Evolutionary conservation across 2,329 filamentous ascomycete species (phyloP), one percentile per base, ranked within the genome.

Genomic region (Tolypocladium pustulatum): DNA sequence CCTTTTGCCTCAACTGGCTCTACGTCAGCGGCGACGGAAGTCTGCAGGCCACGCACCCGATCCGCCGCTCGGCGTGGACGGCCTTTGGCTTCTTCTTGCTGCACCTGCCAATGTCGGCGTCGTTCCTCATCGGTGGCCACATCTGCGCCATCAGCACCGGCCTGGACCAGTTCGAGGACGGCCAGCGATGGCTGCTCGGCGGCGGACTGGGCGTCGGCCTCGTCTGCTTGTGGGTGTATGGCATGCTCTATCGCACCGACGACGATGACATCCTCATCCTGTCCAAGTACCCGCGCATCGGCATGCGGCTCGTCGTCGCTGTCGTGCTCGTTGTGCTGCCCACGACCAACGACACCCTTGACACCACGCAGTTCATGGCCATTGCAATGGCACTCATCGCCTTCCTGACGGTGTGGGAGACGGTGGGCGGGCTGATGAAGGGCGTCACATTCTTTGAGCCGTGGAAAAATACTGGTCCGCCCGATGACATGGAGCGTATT

Each of bases 1-100:
- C 77, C 0, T 80, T 80, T 61, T 78, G 75, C 61, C 68, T 80
- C 56, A 80, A 79, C 59, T 80, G 76, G 76, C 65, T 80, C 55
- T 80, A 80, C 58, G 72, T 77, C 27, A 76, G 77, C 58, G 75
- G 75, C 38, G 77, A 80, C 58, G 77, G 78, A 17, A 75, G 76
- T 17, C 60, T 77, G 10, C 64, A 74, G 27, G 69, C 68, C 15
- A 73, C 72, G 8, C 77, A 79, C 61, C 76, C 77, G 0, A 71
- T 79, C 52, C 72, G 75, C n/a, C 67, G 76, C 43, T 76, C 71
- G 22, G 72, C 75, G 0, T 73, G 68, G 65, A 76, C 75, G 6
- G 75, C 75, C 0, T 78, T 79, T 61, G 68, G 69, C 5, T 79
- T 77, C 69, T 75, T 76, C 55, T 63, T 75, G 22, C 65, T 79